phyloP scores from a whole-genome alignment of 2,329 filamentous ascomycete species.

The Sporothrix dimorphospora region DNA sequence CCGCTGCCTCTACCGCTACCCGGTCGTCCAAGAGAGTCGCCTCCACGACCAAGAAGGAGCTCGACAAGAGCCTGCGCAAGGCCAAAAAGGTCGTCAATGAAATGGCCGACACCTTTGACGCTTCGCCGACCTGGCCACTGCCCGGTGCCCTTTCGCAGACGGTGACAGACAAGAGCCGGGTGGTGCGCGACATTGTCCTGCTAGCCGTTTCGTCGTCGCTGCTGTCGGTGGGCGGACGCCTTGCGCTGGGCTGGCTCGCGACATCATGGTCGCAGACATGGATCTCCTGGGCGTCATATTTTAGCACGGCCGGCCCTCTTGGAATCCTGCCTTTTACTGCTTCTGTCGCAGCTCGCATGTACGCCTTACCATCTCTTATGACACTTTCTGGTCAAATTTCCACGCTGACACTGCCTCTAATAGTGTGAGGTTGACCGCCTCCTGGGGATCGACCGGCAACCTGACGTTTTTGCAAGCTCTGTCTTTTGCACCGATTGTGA shows the following conservation, averaged over 20 bases:
- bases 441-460: conserved; percentile 70
- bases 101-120: not conserved
- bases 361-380: not conserved
- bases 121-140: not conserved
- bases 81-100: conserved; percentile 14
- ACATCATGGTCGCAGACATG: conserved; percentile 4
- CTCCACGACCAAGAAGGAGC: not conserved
- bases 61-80: not conserved
- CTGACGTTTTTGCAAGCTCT: conserved; percentile 68
- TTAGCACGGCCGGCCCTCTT: not conserved
- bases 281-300: conserved; percentile 14
- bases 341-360: conserved; percentile 26
- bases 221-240: not conserved
- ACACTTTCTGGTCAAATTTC: no score
- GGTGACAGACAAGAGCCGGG: conserved; percentile 23
- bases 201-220: conserved; percentile 15
- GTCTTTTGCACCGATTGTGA: conserved; percentile 72
- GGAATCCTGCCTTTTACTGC: not conserved
- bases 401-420: conserved; percentile 31
- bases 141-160: conserved; percentile 28
- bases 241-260: conserved; percentile 12
- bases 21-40: not conserved
- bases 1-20: not conserved
- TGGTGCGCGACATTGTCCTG: conserved; percentile 14
- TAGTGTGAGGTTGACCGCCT: conserved; percentile 63